Evolutionary conservation across 139 green algal species (phyloP).

Genomic region (Coccomyxa sp.): DNA sequence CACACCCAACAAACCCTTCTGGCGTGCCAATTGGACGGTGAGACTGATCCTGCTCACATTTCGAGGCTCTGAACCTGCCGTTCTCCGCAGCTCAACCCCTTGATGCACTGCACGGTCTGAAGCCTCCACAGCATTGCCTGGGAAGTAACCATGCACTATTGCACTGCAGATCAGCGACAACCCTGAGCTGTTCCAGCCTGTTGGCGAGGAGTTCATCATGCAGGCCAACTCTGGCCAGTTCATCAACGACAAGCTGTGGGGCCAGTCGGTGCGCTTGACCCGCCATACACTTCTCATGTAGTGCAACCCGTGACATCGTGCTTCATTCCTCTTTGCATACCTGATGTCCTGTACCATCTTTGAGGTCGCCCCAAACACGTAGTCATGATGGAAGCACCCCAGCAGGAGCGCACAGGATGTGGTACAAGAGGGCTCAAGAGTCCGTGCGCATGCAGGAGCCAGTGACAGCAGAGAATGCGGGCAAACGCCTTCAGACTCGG

Average conservation of each 20-base stretch:
- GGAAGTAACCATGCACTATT: not conserved
- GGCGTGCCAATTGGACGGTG: slow-evolving; percentile 16
- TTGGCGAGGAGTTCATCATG: slow-evolving; percentile 8
- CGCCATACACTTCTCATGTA: no score
- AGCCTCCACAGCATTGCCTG: no score
- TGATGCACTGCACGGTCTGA: no score
- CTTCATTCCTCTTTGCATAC: no score
- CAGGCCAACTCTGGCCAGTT: not conserved
- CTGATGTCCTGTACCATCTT: not conserved
- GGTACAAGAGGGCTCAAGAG: not conserved
- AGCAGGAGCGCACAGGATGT: no score
- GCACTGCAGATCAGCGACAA: slow-evolving; percentile 16
- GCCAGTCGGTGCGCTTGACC: not conserved
- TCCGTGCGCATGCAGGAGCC: not conserved
- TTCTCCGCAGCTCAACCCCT: no score
- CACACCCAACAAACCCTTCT: slow-evolving; percentile 8
- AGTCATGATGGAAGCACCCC: not conserved
- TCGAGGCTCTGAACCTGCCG: no score
- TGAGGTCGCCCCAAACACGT: not conserved
- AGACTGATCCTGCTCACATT: no score
- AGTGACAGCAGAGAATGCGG: not conserved
- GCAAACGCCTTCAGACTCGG: not conserved
- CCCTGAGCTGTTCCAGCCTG: slow-evolving; percentile 13
- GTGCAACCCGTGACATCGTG: no score
- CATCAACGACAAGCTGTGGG: not conserved